phyloP scores from a whole-genome alignment of 169 alveolate genomes.

The Cryptosporidium ryanae region DNA sequence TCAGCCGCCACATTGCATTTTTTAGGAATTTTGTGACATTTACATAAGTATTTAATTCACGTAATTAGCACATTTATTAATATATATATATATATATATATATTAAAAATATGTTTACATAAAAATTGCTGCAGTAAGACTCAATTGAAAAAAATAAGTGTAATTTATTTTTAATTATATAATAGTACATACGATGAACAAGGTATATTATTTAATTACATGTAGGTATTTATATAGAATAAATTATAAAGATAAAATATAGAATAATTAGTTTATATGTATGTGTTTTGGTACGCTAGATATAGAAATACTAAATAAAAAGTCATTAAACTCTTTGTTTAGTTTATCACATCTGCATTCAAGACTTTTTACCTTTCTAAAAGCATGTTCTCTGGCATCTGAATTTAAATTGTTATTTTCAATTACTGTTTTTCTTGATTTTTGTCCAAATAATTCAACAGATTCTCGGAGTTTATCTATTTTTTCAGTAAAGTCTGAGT shows the following conservation, averaged over 20 bases:
- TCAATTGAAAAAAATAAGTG: too few relatives aligned
- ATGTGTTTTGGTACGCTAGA: neutral
- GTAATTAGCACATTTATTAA: too few relatives aligned
- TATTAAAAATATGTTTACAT: too few relatives aligned
- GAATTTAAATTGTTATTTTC: slow-evolving; percentile 3
- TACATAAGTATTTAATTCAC: too few relatives aligned
- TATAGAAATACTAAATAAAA: slow-evolving; percentile 17
- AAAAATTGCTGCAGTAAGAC: too few relatives aligned
- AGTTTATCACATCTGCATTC: slow-evolving; percentile 48
- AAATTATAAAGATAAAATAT: neutral
- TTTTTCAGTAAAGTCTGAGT: slow-evolving; percentile 23
- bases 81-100: too few relatives aligned
- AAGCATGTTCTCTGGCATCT: slow-evolving; percentile 45
- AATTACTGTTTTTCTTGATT: slow-evolving; percentile 27
- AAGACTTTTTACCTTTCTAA: slow-evolving; percentile 26
- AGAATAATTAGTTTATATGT: neutral
- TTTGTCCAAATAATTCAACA: slow-evolving; percentile 29
- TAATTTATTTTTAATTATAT: too few relatives aligned
- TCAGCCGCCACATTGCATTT: too few relatives aligned
- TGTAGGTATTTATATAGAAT: too few relatives aligned
- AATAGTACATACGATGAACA: too few relatives aligned
- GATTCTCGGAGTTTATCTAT: slow-evolving; percentile 59
- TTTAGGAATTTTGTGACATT: too few relatives aligned
- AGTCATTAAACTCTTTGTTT: slow-evolving; percentile 39
- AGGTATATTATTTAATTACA: too few relatives aligned